phyloP scores from a whole-genome alignment of 805 yeast genomes.

The Hanseniaspora vineae region DNA sequence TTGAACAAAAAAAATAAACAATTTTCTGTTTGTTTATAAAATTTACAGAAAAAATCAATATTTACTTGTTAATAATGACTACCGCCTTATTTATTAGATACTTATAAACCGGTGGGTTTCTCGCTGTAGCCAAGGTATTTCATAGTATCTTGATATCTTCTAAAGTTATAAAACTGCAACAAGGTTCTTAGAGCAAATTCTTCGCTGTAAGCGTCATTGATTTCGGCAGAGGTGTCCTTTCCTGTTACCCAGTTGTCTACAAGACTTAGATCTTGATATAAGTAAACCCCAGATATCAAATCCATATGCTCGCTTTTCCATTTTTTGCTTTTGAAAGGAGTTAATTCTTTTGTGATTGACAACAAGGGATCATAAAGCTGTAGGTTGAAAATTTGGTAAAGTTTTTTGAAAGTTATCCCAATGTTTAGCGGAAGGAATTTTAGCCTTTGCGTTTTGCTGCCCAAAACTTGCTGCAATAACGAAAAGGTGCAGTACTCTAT shows the following conservation, averaged over 20 bases:
- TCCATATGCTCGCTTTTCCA: constrained; percentile 95
- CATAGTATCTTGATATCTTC: constrained; percentile 42
- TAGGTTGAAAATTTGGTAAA: constrained; percentile 46
- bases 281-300: constrained; percentile 71
- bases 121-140: constrained; percentile 40
- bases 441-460: constrained; percentile 57
- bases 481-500: constrained; percentile 25
- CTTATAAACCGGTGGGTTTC: constrained; percentile 12
- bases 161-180: constrained; percentile 59
- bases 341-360: constrained; percentile 60
- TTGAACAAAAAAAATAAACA: too few relatives aligned
- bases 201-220: constrained; percentile 68
- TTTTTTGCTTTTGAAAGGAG: constrained; percentile 85
- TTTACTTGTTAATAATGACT: background rate
- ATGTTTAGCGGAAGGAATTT: constrained; percentile 22
- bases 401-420: constrained; percentile 20
- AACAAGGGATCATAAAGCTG: constrained; percentile 57
- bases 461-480: constrained; percentile 43
- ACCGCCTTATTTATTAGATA: background rate
- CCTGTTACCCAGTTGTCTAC: constrained; percentile 86
- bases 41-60: too few relatives aligned
- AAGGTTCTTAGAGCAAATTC: constrained; percentile 75
- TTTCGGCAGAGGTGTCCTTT: constrained; percentile 59
- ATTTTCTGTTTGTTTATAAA: too few relatives aligned
- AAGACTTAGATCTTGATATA: constrained; percentile 58